Conservation (phyloP, 2,329 filamentous ascomycete genomes). For the Truncatella angustata region DNA sequence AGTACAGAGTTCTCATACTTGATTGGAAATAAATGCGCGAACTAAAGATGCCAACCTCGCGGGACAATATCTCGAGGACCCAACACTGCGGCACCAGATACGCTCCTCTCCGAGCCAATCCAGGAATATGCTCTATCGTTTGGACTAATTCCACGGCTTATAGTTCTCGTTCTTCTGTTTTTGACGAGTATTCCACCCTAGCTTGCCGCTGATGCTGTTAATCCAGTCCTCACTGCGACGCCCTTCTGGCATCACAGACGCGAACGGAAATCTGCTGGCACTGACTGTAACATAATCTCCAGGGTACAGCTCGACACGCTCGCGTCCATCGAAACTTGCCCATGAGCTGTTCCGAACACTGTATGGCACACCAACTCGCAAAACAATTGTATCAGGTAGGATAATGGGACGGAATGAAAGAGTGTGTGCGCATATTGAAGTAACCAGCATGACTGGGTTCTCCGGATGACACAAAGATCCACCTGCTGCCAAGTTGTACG, state of each 20-base stretch:
- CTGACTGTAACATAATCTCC: constrained; percentile 86
- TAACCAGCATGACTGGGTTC: constrained; percentile 93
- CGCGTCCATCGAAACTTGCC: constrained; percentile 96
- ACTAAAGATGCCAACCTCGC: no score
- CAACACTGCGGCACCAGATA: background rate
- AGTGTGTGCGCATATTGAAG: constrained; percentile 92
- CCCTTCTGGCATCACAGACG: constrained; percentile 69
- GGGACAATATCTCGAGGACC: no score
- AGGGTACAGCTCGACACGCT: constrained; percentile 74
- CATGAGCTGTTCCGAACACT: constrained; percentile 85
- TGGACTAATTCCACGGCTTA: constrained; percentile 40
- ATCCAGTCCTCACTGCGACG: constrained; percentile 76
- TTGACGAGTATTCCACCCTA: constrained; percentile 80
- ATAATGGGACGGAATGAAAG: constrained; percentile 96
- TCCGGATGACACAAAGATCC: constrained; percentile 93
- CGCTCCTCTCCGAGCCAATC: background rate
- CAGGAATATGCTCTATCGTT: background rate
- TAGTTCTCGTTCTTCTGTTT: constrained; percentile 66
- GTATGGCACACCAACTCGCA: constrained; percentile 92
- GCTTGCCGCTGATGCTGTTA: constrained; percentile 73
- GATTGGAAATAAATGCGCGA: no score
- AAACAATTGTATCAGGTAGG: constrained; percentile 90
- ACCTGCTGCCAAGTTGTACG: constrained; percentile 94
- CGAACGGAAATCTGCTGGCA: constrained; percentile 77
- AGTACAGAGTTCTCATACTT: no score